phyloP scores from a whole-genome alignment of 208 protist genomes.

The Acanthamoeba royreba region DNA sequence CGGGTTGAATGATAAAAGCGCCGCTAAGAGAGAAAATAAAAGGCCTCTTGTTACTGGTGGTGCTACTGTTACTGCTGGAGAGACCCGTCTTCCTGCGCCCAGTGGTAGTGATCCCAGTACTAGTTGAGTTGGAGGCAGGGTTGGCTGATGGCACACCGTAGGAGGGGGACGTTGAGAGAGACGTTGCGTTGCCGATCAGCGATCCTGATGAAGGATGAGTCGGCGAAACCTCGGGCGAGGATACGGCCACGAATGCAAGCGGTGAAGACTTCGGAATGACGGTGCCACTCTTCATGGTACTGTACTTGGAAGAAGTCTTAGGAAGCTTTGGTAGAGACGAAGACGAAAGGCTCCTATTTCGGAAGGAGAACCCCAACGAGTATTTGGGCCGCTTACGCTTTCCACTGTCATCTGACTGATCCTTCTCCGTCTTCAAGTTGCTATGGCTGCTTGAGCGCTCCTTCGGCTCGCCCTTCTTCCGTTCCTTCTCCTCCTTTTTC shows the following conservation, averaged over 20 bases:
- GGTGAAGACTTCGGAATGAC: constrained; percentile 3
- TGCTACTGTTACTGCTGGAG: background rate
- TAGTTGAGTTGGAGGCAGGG: background rate
- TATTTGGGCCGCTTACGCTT: constrained; percentile 12
- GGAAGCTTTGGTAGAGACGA: constrained; percentile 10
- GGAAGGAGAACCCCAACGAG: background rate
- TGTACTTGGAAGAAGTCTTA: no score
- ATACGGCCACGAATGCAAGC: background rate
- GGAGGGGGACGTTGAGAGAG: no score
- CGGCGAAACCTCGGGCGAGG: background rate
- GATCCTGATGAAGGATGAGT: no score
- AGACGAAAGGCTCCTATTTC: constrained; percentile 1
- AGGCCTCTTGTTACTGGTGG: background rate
- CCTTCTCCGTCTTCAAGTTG: no score
- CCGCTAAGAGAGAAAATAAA: background rate
- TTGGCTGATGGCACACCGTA: background rate
- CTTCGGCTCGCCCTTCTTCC: background rate
- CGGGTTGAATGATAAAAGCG: no score
- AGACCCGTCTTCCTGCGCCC: background rate
- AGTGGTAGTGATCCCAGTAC: background rate
- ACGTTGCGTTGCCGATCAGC: no score
- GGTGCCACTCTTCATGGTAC: background rate
- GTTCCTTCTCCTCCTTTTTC: background rate
- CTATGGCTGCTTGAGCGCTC: no score
- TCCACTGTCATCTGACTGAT: no score